Base-by-base conservation (phyloP, 495 filamentous ascomycete species). In the Tuber calosporum region DNA sequence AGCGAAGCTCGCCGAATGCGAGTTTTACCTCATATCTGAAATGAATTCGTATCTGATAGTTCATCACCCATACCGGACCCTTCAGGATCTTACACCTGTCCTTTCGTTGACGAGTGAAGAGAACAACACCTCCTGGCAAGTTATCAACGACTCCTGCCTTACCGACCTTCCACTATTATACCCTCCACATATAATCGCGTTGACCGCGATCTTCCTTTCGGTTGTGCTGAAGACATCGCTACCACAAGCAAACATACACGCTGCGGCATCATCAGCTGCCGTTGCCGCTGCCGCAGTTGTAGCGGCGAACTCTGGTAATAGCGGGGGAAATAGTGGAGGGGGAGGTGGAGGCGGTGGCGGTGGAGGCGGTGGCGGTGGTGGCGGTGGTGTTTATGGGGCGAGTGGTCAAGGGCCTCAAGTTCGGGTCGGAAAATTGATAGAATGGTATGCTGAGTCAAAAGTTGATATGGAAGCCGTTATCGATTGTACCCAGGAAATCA, bases 81-180 rank as follows among this genome's bases (percentile, higher is more conserved):
- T 99, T 71, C 87, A 87, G 42, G 88, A 89, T 69, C 86, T 98
- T 41, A 90, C 92, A 78, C 82, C 83, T 69, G 87, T 89, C 37
- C 88, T 98, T 72, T 83, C 83, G 36, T 86, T 99, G 30, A 88
- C 86, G 68, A 87, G 87, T 67, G 96, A 98, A 72, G 96, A 99
- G 81, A 84, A 86, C 66, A 86, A 87, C 66, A 87, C 94, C 22
- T 91, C 93, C 53, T 92, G 91, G 88, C 91, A 89, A 6, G 88
- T 97, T 75, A 92, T 99, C 84, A 98, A 98, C 83, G 95, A 99
- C 82, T 92, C 93, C 79, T 98, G 95, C 82, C 88, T 97, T 82
- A 98, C 95, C 8, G 96, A 98, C 81, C 85, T 98, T 38, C 93
- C 95, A 6, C 85, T 99, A 38, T 84, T 97, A 15, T 90, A 93